Evolutionary conservation across 2,329 filamentous ascomycete genomes (phyloP).

Genomic region (Penicillium decumbens): DNA sequence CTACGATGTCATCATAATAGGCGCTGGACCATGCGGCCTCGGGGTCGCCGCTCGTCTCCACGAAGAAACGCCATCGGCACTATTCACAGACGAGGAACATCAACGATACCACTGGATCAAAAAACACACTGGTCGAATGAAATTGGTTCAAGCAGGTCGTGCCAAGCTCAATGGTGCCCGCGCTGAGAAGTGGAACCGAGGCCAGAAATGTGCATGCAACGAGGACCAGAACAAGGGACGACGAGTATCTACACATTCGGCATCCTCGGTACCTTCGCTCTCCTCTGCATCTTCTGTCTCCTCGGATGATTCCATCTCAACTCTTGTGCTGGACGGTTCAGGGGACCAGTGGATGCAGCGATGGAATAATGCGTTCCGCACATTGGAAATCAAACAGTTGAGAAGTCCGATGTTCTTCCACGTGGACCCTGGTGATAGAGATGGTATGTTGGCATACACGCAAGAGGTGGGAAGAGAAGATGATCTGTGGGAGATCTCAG

Average conservation of each 20-base stretch:
- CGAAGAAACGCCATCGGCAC: slow-evolving; percentile 68
- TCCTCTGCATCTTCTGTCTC: slow-evolving; percentile 15
- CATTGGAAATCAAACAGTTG: slow-evolving; percentile 65
- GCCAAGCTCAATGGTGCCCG: slow-evolving; percentile 28
- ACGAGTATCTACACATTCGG: slow-evolving; percentile 16
- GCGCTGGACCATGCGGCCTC: slow-evolving; percentile 70
- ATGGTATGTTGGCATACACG: slow-evolving; percentile 66
- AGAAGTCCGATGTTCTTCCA: slow-evolving; percentile 82
- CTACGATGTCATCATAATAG: slow-evolving; percentile 65
- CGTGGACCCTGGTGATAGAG: slow-evolving; percentile 68
- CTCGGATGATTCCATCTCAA: slow-evolving; percentile 32
- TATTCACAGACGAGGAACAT: slow-evolving; percentile 80
- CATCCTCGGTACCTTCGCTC: slow-evolving; percentile 22
- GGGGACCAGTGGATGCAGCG: slow-evolving; percentile 62
- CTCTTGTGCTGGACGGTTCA: slow-evolving; percentile 64
- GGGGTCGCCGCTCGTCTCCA: slow-evolving; percentile 67
- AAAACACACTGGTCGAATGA: slow-evolving; percentile 58
- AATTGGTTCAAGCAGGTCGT: slow-evolving; percentile 36
- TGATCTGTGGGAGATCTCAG: slow-evolving; percentile 65
- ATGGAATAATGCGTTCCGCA: slow-evolving; percentile 66
- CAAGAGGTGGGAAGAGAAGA: slow-evolving; percentile 56
- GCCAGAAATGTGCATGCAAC: slow-evolving; percentile 8
- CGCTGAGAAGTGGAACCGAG: slow-evolving; percentile 27
- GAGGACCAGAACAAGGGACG: slow-evolving; percentile 3
- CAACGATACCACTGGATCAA: slow-evolving; percentile 74